phyloP scores from a whole-genome alignment of 345 rosid species.

The Citropsis articulata region DNA sequence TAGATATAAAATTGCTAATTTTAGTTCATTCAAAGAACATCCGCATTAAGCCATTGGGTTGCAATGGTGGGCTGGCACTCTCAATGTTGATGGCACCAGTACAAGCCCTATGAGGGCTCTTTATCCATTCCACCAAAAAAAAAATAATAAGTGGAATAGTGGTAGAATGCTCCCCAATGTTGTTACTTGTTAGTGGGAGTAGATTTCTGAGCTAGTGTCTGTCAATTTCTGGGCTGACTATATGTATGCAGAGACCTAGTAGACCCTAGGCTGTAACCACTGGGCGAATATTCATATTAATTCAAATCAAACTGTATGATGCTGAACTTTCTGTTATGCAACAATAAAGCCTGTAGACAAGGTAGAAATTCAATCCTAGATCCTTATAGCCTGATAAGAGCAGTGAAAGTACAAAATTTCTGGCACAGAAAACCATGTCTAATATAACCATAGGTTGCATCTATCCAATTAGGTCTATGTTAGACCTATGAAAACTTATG shows the following conservation, averaged over 20 bases:
- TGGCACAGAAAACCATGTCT: neutral
- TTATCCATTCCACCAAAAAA: too few relatives aligned
- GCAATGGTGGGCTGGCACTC: too few relatives aligned
- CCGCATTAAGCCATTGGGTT: neutral
- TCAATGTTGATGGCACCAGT: too few relatives aligned
- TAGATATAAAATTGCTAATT: neutral
- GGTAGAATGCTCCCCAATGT: too few relatives aligned
- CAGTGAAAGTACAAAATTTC: neutral
- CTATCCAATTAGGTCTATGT: neutral
- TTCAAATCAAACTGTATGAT: neutral
- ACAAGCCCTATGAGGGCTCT: too few relatives aligned
- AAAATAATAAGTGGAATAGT: too few relatives aligned
- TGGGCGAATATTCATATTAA: neutral
- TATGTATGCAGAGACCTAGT: too few relatives aligned
- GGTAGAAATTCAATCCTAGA: neutral
- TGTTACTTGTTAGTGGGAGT: too few relatives aligned
- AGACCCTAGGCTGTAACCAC: too few relatives aligned
- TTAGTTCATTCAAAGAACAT: neutral
- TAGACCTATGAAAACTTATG: too few relatives aligned
- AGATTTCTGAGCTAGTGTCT: too few relatives aligned
- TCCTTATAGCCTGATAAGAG: neutral
- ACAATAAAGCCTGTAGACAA: neutral
- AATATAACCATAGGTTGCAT: neutral
- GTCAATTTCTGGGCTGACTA: too few relatives aligned
- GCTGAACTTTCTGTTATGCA: neutral